These are phyloP conservation scores for Hirschioporus abietinus DNA, from an alignment of 768 basidiomycete genomes.

Conservation along the genomic window DNA sequence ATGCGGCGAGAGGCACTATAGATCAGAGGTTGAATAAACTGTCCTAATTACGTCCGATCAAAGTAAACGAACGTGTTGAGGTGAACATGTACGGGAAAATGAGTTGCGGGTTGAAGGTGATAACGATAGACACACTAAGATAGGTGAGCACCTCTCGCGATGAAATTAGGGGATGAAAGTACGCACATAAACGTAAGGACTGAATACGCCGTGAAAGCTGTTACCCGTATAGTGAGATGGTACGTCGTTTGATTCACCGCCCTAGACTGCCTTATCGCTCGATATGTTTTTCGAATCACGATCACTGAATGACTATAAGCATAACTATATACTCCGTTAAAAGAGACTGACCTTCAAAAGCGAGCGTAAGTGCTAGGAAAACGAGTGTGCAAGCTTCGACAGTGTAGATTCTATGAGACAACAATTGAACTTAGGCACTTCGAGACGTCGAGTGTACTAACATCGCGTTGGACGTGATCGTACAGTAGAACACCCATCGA, in stretches of 20 bases:
- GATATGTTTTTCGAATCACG: not conserved
- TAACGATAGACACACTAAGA: not conserved
- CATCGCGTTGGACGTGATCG: not conserved
- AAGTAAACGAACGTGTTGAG: not conserved
- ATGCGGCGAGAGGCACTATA: not conserved
- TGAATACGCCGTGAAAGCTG: not conserved
- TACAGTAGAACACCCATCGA: not conserved
- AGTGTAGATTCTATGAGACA: not conserved
- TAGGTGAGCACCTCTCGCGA: not conserved
- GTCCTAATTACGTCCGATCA: not conserved
- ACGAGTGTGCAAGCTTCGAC: not conserved
- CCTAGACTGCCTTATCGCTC: not conserved
- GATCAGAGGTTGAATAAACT: not conserved
- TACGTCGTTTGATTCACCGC: not conserved
- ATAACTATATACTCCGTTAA: not conserved
- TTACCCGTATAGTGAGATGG: not conserved
- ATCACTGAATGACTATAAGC: not conserved
- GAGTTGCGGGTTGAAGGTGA: not conserved
- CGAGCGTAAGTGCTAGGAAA: not conserved
- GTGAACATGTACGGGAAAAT: not conserved
- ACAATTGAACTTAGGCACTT: not conserved
- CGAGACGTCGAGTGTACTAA: not conserved
- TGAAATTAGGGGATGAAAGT: not conserved
- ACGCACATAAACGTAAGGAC: not conserved
- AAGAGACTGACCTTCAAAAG: not conserved